Evolutionary conservation across 495 filamentous ascomycete species (phyloP).

Genomic region (Aspergillus indologenus): DNA sequence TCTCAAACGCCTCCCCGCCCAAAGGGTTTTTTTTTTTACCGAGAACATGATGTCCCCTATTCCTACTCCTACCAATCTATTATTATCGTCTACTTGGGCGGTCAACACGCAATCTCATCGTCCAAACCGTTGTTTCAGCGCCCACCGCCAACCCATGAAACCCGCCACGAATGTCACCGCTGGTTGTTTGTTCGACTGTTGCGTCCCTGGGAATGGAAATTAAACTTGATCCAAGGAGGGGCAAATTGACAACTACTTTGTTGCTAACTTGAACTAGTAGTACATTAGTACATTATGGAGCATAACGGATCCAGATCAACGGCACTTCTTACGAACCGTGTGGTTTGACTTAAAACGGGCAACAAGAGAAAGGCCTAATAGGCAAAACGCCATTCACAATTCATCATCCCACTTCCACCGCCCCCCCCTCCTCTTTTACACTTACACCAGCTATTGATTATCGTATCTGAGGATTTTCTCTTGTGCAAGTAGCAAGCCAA

Average conservation of each 20-base stretch:
- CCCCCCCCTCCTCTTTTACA: neutral
- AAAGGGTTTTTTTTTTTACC: neutral
- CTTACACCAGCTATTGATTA: neutral
- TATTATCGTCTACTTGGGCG: neutral
- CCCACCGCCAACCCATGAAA: slow-evolving; percentile 7
- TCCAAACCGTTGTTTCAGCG: slow-evolving; percentile 3
- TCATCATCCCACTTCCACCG: neutral
- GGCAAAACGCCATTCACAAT: neutral
- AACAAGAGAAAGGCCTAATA: too few relatives aligned
- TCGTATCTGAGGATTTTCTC: neutral
- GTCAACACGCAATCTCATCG: neutral
- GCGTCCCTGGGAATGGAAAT: neutral
- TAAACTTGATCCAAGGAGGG: neutral
- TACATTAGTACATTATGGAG: too few relatives aligned
- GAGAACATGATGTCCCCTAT: neutral
- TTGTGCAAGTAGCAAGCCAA: neutral
- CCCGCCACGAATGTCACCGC: slow-evolving; percentile 9
- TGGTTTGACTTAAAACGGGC: neutral
- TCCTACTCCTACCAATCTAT: neutral
- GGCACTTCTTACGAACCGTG: neutral
- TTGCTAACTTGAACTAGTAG: neutral
- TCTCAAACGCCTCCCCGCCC: neutral
- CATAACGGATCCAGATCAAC: neutral
- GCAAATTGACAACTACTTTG: neutral
- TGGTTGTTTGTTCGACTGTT: neutral